Percentiles rank a stretch among this genome's conserved stretches.
Conservation (phyloP, 176 grass and related monocot species). For the Zea luxurians region DNA sequence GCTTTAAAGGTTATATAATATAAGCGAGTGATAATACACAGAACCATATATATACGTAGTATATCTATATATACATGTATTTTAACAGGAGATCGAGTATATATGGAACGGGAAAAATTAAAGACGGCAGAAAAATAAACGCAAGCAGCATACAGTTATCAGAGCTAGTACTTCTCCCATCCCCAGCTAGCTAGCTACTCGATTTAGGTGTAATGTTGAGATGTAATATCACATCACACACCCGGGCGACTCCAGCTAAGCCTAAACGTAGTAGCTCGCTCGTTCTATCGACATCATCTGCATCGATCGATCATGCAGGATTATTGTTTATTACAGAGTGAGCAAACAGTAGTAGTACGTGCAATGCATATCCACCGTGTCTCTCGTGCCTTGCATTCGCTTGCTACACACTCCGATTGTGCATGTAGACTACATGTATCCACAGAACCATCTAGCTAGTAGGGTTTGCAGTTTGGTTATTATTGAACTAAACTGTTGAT, state of each 20-base stretch:
- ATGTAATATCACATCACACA: conserved; percentile 32
- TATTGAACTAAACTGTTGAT: neutral
- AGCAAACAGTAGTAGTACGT: neutral
- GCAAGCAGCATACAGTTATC: neutral
- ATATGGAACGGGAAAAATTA: neutral
- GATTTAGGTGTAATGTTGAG: neutral
- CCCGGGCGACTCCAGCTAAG: conserved; percentile 9
- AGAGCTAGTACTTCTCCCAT: neutral
- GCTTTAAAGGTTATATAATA: too few relatives aligned
- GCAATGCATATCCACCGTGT: neutral
- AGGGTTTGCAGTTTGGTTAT: neutral
- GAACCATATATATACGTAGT: neutral
- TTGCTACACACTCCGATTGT: neutral
- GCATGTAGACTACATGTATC: too few relatives aligned
- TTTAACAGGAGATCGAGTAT: neutral
- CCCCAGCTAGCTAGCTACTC: neutral
- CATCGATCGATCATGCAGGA: neutral
- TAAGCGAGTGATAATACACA: too few relatives aligned
- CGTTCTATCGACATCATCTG: neutral
- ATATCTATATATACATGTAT: neutral
- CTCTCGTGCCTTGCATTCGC: neutral
- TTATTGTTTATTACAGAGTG: neutral
- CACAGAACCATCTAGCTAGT: neutral
- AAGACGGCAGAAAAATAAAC: neutral
- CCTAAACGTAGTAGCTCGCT: neutral